Percentiles rank a stretch among this genome's conserved stretches.
Conservation (phyloP, 495 filamentous ascomycete genomes). For the Podospora bellae-mahoneyi region DNA sequence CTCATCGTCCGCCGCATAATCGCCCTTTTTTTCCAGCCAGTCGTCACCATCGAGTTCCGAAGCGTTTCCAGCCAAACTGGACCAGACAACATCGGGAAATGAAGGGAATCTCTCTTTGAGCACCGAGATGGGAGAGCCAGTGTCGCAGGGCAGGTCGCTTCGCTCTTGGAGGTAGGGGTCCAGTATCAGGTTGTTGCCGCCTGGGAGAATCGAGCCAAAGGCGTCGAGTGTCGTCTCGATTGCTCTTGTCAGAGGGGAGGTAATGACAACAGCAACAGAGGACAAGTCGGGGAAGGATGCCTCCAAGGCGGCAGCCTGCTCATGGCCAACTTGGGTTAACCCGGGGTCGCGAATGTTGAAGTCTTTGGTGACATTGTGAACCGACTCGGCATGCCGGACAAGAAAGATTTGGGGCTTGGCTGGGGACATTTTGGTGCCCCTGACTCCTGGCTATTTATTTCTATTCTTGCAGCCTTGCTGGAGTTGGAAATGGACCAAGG, state of each 20-base stretch:
- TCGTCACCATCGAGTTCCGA: not conserved
- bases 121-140: constrained; percentile 25
- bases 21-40: constrained; percentile 27
- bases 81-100: not conserved
- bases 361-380: constrained; percentile 34
- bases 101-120: constrained; percentile 22
- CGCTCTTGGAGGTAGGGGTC: constrained; percentile 36
- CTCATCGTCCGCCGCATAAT: constrained; percentile 22
- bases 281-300: constrained; percentile 16
- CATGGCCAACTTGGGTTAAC: constrained; percentile 22
- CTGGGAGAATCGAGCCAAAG: constrained; percentile 9
- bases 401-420: constrained; percentile 22
- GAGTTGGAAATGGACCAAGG: not conserved
- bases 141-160: constrained; percentile 40
- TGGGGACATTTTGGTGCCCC: not conserved
- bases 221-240: constrained; percentile 27
- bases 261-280: constrained; percentile 20
- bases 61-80: constrained; percentile 4
- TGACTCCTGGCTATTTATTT: not conserved
- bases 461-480: not conserved
- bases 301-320: constrained; percentile 21
- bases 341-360: constrained; percentile 29
- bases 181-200: constrained; percentile 19
- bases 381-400: constrained; percentile 32
- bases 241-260: constrained; percentile 28